These are phyloP conservation scores for Syzygium aromaticum DNA, from an alignment of 345 rosid species.

Conservation along the genomic window DNA sequence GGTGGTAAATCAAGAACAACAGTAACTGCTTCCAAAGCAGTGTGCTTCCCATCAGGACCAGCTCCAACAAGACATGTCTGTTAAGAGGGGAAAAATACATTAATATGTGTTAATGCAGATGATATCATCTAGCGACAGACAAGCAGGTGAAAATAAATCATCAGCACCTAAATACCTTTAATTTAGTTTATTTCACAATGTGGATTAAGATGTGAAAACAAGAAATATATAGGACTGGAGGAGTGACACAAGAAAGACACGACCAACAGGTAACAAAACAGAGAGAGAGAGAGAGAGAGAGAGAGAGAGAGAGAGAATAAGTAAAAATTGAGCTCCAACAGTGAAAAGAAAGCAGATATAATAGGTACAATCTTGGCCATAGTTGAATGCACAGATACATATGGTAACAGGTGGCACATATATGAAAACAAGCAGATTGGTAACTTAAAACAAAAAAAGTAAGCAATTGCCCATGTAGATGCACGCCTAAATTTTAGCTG, in stretches of 20 bases:
- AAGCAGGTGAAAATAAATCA: not conserved
- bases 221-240: not conserved
- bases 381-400: not conserved
- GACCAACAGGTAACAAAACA: not conserved
- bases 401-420: not conserved
- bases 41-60: conserved; percentile 97
- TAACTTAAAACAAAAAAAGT: not conserved
- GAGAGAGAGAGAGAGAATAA: not conserved
- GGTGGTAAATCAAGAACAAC: conserved; percentile 98
- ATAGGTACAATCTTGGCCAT: not conserved
- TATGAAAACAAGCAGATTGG: not conserved
- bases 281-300: not conserved
- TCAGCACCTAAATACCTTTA: not conserved
- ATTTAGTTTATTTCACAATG: not conserved
- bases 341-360: not conserved
- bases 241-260: not conserved
- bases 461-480: not conserved
- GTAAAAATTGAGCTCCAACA: not conserved
- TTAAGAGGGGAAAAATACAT: conserved; percentile 1
- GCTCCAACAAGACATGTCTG: conserved; percentile 99
- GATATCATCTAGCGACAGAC: not conserved
- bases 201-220: not conserved
- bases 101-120: not conserved
- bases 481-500: not conserved
- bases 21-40: conserved; percentile 98